These are phyloP conservation scores for Mycena capillaripes DNA, from an alignment of 768 basidiomycete genomes.

Conservation along the genomic window DNA sequence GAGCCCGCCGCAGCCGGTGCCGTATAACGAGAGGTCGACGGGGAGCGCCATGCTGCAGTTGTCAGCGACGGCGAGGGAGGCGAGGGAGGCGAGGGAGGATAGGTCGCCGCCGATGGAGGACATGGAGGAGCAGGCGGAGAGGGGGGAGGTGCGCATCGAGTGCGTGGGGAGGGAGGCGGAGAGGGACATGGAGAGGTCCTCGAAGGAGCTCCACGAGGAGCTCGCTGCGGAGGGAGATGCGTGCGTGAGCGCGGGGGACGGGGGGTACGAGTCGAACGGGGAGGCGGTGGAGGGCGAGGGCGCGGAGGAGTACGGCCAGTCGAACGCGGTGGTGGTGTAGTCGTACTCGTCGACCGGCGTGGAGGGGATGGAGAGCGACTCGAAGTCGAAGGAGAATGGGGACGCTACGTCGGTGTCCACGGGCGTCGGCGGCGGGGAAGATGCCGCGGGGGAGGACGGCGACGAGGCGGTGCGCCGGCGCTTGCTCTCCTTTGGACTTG, in stretches of 20 bases:
- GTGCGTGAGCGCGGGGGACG: slow-evolving; percentile 22
- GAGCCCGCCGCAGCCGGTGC: neutral
- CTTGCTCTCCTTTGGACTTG: neutral
- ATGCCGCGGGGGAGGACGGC: neutral
- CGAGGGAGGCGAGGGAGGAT: neutral
- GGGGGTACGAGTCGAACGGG: slow-evolving; percentile 8
- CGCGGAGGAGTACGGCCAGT: slow-evolving; percentile 9
- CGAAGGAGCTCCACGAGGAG: slow-evolving; percentile 17
- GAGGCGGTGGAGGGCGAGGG: neutral
- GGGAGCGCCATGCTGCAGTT: neutral
- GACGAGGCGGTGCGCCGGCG: neutral
- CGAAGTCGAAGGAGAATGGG: slow-evolving; percentile 5
- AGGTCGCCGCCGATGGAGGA: neutral
- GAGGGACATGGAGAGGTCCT: slow-evolving; percentile 11
- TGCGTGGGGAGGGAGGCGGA: neutral
- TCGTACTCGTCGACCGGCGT: slow-evolving; percentile 4
- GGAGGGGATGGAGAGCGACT: neutral
- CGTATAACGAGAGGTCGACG: neutral
- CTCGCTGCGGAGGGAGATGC: neutral
- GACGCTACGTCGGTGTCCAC: neutral
- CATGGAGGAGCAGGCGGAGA: slow-evolving; percentile 15
- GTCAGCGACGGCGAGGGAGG: neutral
- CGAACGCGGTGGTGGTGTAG: slow-evolving; percentile 8
- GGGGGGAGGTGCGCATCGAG: neutral
- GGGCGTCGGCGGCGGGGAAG: neutral